Conservation (phyloP, 2,329 filamentous ascomycete species). For the Zymoseptoria brevis region DNA sequence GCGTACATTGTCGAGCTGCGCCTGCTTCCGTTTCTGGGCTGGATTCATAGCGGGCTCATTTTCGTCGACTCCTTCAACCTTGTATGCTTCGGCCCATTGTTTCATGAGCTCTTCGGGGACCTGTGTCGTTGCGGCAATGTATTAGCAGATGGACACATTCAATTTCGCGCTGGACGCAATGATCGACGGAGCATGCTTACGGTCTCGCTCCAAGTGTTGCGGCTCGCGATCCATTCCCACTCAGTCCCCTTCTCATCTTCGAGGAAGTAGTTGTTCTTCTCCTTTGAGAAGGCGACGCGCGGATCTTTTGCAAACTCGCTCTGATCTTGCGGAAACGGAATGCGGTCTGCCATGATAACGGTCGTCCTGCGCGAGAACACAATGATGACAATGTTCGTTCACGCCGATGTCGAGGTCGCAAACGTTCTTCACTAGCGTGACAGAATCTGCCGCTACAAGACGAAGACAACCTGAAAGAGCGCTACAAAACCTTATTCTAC, state of each 20-base stretch:
- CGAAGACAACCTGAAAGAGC: neutral
- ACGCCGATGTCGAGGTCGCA: neutral
- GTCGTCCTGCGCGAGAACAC: neutral
- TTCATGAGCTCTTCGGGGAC: conserved; percentile 53
- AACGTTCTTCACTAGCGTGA: neutral
- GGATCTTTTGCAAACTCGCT: conserved; percentile 68
- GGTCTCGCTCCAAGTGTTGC: conserved; percentile 67
- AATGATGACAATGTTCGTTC: neutral
- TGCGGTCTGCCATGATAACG: conserved; percentile 15
- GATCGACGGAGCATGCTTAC: conserved; percentile 33
- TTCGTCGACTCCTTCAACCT: conserved; percentile 52
- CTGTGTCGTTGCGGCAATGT: conserved; percentile 29
- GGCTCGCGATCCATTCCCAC: conserved; percentile 67
- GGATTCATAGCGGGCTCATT: conserved; percentile 31
- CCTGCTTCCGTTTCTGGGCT: conserved; percentile 36
- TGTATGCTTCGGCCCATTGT: conserved; percentile 55
- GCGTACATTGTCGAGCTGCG: conserved; percentile 27
- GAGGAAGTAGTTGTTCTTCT: conserved; percentile 67
- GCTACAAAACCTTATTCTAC: neutral
- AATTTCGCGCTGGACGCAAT: conserved; percentile 9
- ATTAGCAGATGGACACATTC: conserved; percentile 9
- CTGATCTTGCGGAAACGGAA: conserved; percentile 47
- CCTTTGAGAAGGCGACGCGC: conserved; percentile 78
- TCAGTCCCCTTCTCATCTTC: conserved; percentile 79
- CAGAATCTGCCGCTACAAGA: neutral